Evolutionary conservation across 352 stramenopile species (phyloP), one percentile per base, ranked within the genome.

Genomic region (Globisporangium sylvaticum): DNA sequence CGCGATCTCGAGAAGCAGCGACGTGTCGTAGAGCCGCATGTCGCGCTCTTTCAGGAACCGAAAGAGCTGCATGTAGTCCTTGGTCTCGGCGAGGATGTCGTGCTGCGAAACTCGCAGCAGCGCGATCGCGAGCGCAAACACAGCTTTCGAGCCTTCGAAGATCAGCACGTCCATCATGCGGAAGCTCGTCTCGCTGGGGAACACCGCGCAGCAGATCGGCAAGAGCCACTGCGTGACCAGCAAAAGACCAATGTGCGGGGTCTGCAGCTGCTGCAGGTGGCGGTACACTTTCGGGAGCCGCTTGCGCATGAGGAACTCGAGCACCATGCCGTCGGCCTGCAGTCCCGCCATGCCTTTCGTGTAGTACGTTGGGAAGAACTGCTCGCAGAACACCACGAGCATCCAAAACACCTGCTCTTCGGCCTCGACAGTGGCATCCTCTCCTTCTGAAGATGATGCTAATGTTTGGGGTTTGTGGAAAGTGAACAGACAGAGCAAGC

Each of bases 31-130:
- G 46, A 92, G 79, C 6, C 81, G 74, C 65, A 77, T 68, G 59
- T 90, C 82, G 22, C 84, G 79, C 37, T 81, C 73, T 53, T 86
- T 88, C 15, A 92, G 69, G 32, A 84, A 73, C 0, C 76, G 74
- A 46, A 90, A 90, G 46, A 92, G 72, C 62, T 90, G 84, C 65
- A 82, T 83, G 66, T 87, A 90, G 59, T 90, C 84, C 15, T 75
- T 70, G n/a, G 73, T 80, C 55, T 89, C 77, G 3, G 74, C 67
- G 29, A 92, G 62, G 10, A 90, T 53, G 32, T 84, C 74, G 24
- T 79, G 70, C 57, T 89, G 82, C 4, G 78, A 80, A 65, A 90
- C 74, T 6, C 80, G 81, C 25, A 92, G 61, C 9, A 92, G 54
- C 1, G 81, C 74, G 14, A 92, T 72, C 0, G 79, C 77, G 20